A percentile compares a stretch with the other conserved stretches of the same genome.
Evolutionary conservation across 208 protist genomes (phyloP).

Genomic region (Leishmania gerbilli): DNA sequence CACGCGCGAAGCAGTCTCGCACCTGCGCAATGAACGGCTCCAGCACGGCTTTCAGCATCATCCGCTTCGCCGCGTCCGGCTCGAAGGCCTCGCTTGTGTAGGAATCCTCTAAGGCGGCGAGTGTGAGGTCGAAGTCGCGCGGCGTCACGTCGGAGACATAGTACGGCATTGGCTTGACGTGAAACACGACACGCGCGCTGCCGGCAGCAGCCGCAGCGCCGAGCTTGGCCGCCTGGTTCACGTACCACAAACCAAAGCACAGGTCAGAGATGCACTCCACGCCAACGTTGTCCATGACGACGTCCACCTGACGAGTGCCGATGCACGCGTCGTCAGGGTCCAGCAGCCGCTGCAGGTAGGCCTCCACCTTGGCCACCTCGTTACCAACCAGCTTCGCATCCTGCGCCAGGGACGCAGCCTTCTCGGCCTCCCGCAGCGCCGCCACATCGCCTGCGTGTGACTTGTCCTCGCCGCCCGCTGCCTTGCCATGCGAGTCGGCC

Average conservation of each 20-base stretch:
- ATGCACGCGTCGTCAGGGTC: conserved; percentile 19
- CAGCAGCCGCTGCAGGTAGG: conserved; percentile 42
- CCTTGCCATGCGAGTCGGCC: conserved; percentile 23
- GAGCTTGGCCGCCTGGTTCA: conserved; percentile 36
- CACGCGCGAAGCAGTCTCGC: conserved; percentile 40
- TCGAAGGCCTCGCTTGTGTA: conserved; percentile 23
- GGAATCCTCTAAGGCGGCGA: conserved; percentile 45
- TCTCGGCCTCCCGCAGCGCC: conserved; percentile 44
- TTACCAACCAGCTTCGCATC: conserved; percentile 72
- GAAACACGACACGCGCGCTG: conserved; percentile 49
- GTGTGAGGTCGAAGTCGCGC: conserved; percentile 65
- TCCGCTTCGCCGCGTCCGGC: conserved; percentile 31
- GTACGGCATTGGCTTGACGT: conserved; percentile 90
- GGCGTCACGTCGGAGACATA: conserved; percentile 90
- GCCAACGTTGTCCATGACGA: conserved; percentile 91
- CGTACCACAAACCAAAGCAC: conserved; percentile 75
- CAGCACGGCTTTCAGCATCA: conserved; percentile 26
- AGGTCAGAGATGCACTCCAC: conserved; percentile 84
- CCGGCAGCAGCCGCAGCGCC: conserved; percentile 10
- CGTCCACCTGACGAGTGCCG: conserved; percentile 49
- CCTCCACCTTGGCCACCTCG: conserved; percentile 43
- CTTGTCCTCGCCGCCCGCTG: conserved; percentile 3
- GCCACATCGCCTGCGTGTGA: conserved; percentile 6
- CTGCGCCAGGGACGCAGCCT: conserved; percentile 30
- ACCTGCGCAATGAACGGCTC: conserved; percentile 56